Base-by-base conservation (phyloP, 371 early-diverging fungal genomes). In the Rhizomucor miehei region DNA sequence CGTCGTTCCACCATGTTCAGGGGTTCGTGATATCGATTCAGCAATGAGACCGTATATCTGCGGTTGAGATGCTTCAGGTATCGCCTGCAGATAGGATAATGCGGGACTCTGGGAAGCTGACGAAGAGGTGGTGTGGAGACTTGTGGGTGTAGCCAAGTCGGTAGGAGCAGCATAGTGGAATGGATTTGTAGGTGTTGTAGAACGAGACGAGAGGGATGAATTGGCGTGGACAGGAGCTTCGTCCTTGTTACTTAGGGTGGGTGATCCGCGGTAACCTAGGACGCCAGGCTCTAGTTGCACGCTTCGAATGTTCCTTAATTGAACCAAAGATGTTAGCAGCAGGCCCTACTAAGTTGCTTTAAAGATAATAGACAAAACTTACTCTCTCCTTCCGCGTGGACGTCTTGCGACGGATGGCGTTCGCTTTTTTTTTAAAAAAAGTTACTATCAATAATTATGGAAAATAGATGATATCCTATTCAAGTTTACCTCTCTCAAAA, bases 341-440 rank as follows among this genome's bases (percentile, higher is more conserved):
- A n/a, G n/a, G n/a, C n/a, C n/a, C n/a, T n/a, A n/a, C n/a, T n/a
- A n/a, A n/a, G n/a, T 6, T 25, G 13, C 0, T 23, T 38, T 34
- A 1, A n/a, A 41, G 0, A 9, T 17, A 20, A 1, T 48, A 16
- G 8, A 3, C 1, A 29, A 9, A 41, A 56, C 66, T 44, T 62
- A 73, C 71, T 75, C 67, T 53, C 76, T 46, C 44, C 76, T 53
- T 60, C 70, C 72, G 37, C 69, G 69, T 14, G 63, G 69, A 46
- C 72, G 61, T 48, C 56, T 20, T 12, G 64, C 59, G n/a, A 64
- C 50, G 3, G 59, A 59, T 14, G 59, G 64, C 9, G 59, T 59
- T 44, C 36, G 48, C 64, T 64, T 51, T 5, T n/a, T 29, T 14
- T 11, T 19, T n/a, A n/a, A n/a, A n/a, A n/a, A n/a, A n/a, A n/a